phyloP scores from a whole-genome alignment of 208 protist genomes.

The Phytomonas sp. region DNA sequence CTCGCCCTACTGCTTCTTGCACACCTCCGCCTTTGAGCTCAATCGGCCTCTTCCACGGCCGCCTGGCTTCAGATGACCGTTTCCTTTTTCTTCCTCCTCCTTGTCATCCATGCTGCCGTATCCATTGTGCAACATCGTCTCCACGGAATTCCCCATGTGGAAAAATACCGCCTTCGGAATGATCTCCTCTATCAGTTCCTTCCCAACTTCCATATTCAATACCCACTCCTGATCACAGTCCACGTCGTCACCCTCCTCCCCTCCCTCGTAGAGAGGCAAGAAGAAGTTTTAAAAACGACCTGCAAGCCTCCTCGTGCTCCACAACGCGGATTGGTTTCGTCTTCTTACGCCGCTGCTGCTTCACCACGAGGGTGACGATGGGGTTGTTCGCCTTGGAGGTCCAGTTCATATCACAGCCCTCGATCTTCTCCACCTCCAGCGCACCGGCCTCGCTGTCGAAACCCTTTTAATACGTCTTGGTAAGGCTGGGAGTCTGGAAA shows the following conservation, averaged over 20 bases:
- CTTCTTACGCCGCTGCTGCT: constrained; percentile 87
- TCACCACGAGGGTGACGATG: constrained; percentile 73
- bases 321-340: constrained; percentile 74
- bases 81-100: constrained; percentile 36
- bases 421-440: constrained; percentile 48
- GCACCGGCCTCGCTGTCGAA: constrained; percentile 69
- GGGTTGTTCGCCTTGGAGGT: constrained; percentile 62
- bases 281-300: constrained; percentile 93
- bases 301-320: constrained; percentile 67
- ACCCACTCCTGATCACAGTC: constrained; percentile 59
- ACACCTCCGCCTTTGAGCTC: constrained; percentile 28
- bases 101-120: constrained; percentile 24
- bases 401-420: constrained; percentile 78
- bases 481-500: constrained; percentile 84
- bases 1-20: constrained; percentile 71
- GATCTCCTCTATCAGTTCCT: constrained; percentile 63
- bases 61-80: not conserved
- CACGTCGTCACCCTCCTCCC: constrained; percentile 44
- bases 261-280: constrained; percentile 44
- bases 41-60: no score
- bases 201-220: constrained; percentile 71
- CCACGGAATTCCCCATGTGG: constrained; percentile 82
- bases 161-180: constrained; percentile 83
- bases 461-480: constrained; percentile 84
- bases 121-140: constrained; percentile 34